Evolutionary conservation across 2,329 filamentous ascomycete genomes (phyloP), one percentile per base, ranked within the genome.

Genomic region (Exophiala xenobiotica): DNA sequence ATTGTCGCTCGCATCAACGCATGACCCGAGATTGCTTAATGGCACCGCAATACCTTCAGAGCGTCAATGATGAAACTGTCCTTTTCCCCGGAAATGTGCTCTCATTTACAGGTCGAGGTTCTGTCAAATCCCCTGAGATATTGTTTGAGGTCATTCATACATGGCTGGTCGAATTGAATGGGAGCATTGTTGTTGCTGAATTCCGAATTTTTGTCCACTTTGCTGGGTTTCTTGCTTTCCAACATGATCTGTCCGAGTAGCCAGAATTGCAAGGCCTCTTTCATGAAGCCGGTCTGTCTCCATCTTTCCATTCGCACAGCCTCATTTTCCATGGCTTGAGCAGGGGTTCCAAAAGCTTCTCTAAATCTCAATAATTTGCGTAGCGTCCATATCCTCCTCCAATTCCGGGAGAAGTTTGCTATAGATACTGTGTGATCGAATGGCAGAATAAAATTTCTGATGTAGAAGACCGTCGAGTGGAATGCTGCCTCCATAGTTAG

Each of bases 281-380:
- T 43, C 47, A 50, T 50, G 19, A 50, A 50, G 7, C 47, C 47
- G 18, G 40, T 14, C n/a, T 37, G 14, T 24, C 39, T 24, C 40
- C 47, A 44, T 24, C 38, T 12, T 19, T 39, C 39, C n/a, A 22
- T 18, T n/a, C 9, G 8, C 6, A 16, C 14, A 11, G 9, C 39
- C 14, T 9, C 14, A 19, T 22, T n/a, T 11, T 24, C 9, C 14
- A 12, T 7, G 7, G 39, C 11, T 18, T 20, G 47, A 19, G 23
- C 18, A 1, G 40, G 47, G 8, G 47, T 43, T 6, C 47, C 47
- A 19, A 44, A 50, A 3, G 19, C 22, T 22, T 50, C 26, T 38
- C 3, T 11, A 7, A 14, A 26, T 4, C n/a, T 22, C 8, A 14
- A 8, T 9, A 18, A 22, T 27, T 14, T n/a, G 22, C 22, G 26